Evolutionary conservation across 768 basidiomycete species (phyloP).

Genomic region (Lactifluus volemus): DNA sequence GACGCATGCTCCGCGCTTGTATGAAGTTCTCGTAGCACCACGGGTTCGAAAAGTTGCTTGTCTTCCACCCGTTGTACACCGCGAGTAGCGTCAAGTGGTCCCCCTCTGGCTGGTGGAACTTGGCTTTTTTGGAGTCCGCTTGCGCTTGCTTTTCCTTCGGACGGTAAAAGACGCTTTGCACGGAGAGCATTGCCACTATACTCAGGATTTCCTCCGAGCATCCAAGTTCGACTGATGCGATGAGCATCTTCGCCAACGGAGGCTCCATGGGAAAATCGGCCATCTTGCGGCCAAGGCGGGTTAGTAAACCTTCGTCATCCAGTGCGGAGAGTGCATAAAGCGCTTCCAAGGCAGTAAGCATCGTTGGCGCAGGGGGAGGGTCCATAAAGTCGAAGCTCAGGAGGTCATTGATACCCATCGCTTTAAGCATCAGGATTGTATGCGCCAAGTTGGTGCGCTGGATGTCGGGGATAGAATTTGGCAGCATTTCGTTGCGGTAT

Average conservation of each 20-base stretch:
- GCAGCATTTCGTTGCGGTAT: slow-evolving; percentile 97
- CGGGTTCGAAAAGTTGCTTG: slow-evolving; percentile 90
- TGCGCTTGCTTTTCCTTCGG: slow-evolving; percentile 99
- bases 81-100: slow-evolving; percentile 88
- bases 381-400: slow-evolving; percentile 99
- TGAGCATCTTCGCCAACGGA: slow-evolving; percentile 92
- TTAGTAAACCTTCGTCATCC: slow-evolving; percentile 93
- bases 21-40: slow-evolving; percentile 99
- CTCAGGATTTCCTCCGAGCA: slow-evolving; percentile 98
- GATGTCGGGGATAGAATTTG: slow-evolving; percentile 95
- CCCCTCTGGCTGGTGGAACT: slow-evolving; percentile 98
- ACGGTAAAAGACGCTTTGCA: slow-evolving; percentile 94
- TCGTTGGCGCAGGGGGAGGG: slow-evolving; percentile 92
- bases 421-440: slow-evolving; percentile 93
- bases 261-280: slow-evolving; percentile 99
- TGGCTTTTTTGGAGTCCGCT: slow-evolving; percentile 98
- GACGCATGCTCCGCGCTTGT: slow-evolving; percentile 92
- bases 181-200: slow-evolving; percentile 95
- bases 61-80: slow-evolving; percentile 99
- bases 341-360: slow-evolving; percentile 92
- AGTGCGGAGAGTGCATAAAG: slow-evolving; percentile 92
- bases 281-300: slow-evolving; percentile 95
- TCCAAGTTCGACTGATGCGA: slow-evolving; percentile 92
- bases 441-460: slow-evolving; percentile 88
- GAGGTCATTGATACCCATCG: slow-evolving; percentile 98